phyloP scores from a whole-genome alignment of 129 eudicot genomes.

The Rutidosis leptorrhynchoides region DNA sequence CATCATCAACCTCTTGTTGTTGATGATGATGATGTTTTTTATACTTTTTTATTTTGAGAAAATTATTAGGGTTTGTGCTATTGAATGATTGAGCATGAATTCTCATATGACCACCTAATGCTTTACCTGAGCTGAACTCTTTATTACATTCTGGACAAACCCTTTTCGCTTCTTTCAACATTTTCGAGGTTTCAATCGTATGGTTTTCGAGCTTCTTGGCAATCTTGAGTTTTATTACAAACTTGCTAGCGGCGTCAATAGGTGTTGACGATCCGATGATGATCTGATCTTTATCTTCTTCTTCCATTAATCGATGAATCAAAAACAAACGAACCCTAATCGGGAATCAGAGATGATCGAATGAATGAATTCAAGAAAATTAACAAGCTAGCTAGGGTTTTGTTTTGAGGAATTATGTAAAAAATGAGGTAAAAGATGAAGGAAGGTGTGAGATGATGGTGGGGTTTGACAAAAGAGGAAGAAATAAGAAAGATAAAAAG shows the following conservation, averaged over 20 bases:
- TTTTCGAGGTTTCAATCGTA: constrained; percentile 5
- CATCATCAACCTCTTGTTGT: too few relatives aligned
- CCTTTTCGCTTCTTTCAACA: constrained; percentile 24
- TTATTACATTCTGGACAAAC: constrained; percentile 48
- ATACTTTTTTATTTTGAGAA: neutral
- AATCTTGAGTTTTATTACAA: constrained; percentile 40
- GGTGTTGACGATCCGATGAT: constrained; percentile 16
- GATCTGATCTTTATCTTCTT: constrained; percentile 1
- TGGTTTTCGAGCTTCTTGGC: constrained; percentile 18
- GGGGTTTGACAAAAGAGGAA: constrained; percentile 9
- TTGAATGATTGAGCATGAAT: constrained; percentile 40
- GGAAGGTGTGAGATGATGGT: constrained; percentile 15
- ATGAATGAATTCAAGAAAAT: neutral
- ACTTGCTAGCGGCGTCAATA: constrained; percentile 24
- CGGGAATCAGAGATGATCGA: neutral
- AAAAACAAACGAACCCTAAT: constrained; percentile 16
- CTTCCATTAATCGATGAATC: constrained; percentile 19
- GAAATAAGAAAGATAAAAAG: constrained; percentile 12
- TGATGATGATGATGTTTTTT: neutral
- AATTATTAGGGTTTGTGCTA: constrained; percentile 20
- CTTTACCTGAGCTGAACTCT: constrained; percentile 61
- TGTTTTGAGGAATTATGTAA: neutral
- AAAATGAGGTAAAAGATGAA: neutral
- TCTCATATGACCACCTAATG: constrained; percentile 79
- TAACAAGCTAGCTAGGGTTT: neutral